Base-by-base conservation (phyloP, 1,284 basidiomycete genomes). In the Thecaphora thlaspeos region DNA sequence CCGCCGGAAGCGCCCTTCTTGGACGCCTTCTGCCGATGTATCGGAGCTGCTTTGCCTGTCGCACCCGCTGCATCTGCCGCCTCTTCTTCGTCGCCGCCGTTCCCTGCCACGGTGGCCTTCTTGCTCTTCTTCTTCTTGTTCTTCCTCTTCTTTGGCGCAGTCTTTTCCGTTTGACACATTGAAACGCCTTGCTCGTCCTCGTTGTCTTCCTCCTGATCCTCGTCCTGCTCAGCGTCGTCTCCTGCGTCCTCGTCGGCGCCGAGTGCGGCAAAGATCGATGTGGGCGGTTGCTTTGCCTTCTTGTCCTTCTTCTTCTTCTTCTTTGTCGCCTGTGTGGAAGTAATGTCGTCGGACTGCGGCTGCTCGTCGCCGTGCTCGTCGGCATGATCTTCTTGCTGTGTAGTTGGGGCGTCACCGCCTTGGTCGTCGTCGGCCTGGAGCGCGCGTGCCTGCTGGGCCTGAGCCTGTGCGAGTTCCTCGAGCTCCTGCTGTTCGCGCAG, bases 401-500 rank as follows among this genome's bases (percentile, higher is more conserved):
- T 14, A 14, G 28, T 30, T 30, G n/a, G n/a, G n/a, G n/a, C n/a
- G n/a, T n/a, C n/a, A n/a, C n/a, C n/a, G n/a, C 18, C 11, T 52
- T 44, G 11, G 51, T 62, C 2, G 48, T 21, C 18, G 52, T 17
- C 12, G 18, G 17, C 11, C 15, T 32, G 15, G 24, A 32, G 26
- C 48, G 7, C 19, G 24, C 3, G 38, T 23, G 14, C 18, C 23
- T n/a, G 14, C 19, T 23, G 37, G 18, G 18, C 26, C 24, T 32
- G 54, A 0, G 30, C 43, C 3, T 61, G 51, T 11, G 60, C 61
- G 11, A 74, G 61, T 44, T 71, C 52, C 24, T 68, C 46, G 17
- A 76, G 68, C 39, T 76, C 72, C 32, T 75, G 65, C 51, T 70
- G 64, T 55, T 73, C 61, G 24, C 74, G 64, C 46, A 61, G 48